Conservation (phyloP, 75 land plant genomes). For the Sequoia sempervirens region DNA sequence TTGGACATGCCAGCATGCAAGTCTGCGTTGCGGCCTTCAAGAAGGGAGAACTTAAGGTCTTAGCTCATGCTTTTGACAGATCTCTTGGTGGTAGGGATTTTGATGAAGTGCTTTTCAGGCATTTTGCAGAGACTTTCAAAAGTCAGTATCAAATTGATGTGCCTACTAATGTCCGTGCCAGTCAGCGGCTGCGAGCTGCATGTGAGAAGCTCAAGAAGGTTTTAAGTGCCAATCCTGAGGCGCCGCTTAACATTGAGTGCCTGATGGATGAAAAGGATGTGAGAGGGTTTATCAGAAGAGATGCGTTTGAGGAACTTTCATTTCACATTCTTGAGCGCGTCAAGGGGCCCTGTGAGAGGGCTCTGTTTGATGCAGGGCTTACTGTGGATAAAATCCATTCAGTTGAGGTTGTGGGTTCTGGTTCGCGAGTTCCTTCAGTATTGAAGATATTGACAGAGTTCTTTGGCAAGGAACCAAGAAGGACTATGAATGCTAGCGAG, state of each 20-base stretch:
- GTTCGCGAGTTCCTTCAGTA: slow-evolving; percentile 79
- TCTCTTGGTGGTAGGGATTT: slow-evolving; percentile 57
- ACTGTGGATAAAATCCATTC: slow-evolving; percentile 52
- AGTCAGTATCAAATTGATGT: slow-evolving; percentile 54
- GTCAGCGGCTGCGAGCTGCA: slow-evolving; percentile 35
- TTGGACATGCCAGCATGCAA: slow-evolving; percentile 65
- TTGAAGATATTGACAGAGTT: slow-evolving; percentile 64
- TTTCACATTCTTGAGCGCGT: slow-evolving; percentile 71
- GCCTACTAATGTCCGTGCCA: slow-evolving; percentile 32
- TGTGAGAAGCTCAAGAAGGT: slow-evolving; percentile 65
- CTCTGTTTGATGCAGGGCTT: slow-evolving; percentile 60
- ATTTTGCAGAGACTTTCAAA: slow-evolving; percentile 43
- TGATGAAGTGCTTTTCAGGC: slow-evolving; percentile 47
- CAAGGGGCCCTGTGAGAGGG: slow-evolving; percentile 63
- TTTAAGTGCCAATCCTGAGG: slow-evolving; percentile 57
- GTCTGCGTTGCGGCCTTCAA: slow-evolving; percentile 53
- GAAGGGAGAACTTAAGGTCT: slow-evolving; percentile 46
- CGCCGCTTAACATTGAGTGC: slow-evolving; percentile 54
- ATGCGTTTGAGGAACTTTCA: slow-evolving; percentile 75
- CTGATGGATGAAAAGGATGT: slow-evolving; percentile 68
- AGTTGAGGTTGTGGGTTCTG: slow-evolving; percentile 90
- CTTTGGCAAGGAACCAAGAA: slow-evolving; percentile 76
- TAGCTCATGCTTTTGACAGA: slow-evolving; percentile 40
- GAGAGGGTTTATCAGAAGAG: slow-evolving; percentile 60
- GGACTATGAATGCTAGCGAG: slow-evolving; percentile 93